phyloP scores from a whole-genome alignment of 2,329 filamentous ascomycete genomes.

The Colletotrichum musicola region DNA sequence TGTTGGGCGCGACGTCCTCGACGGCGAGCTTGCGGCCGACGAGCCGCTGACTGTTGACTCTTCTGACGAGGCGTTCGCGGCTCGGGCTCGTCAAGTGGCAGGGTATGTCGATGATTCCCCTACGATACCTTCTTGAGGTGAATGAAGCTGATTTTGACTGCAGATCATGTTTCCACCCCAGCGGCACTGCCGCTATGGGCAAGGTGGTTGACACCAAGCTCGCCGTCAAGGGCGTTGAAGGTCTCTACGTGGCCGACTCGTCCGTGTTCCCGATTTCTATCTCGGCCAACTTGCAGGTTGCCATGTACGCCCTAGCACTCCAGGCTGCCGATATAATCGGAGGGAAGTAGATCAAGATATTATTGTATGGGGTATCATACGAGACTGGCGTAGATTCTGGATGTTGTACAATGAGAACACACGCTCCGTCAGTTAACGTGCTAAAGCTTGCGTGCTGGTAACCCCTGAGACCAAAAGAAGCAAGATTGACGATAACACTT shows the following conservation, averaged over 20 bases:
- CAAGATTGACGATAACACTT: too few species aligned
- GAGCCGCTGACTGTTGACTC: constrained; percentile 42
- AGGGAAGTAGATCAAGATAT: not conserved
- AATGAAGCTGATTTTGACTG: not conserved
- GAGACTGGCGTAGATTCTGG: too few species aligned
- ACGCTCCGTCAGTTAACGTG: too few species aligned
- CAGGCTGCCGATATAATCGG: constrained; percentile 70
- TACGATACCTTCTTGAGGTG: not conserved
- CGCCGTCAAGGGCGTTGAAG: constrained; percentile 51
- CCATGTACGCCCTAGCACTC: constrained; percentile 68
- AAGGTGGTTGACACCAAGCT: constrained; percentile 49
- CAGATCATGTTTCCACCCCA: constrained; percentile 43
- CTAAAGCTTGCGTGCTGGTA: too few species aligned
- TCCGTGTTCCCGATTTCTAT: constrained; percentile 48
- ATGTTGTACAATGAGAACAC: too few species aligned
- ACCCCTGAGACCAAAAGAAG: too few species aligned
- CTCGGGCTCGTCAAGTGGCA: constrained; percentile 12
- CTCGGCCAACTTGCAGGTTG: constrained; percentile 56
- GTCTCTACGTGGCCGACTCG: constrained; percentile 54
- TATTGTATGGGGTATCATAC: too few species aligned
- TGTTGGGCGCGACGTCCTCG: constrained; percentile 42
- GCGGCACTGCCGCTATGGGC: constrained; percentile 48
- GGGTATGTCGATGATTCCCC: not conserved
- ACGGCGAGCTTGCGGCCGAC: constrained; percentile 42
- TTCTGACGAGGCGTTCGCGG: constrained; percentile 40